Conservation (phyloP, 139 green algal genomes). For the Closterium sp. region DNA sequence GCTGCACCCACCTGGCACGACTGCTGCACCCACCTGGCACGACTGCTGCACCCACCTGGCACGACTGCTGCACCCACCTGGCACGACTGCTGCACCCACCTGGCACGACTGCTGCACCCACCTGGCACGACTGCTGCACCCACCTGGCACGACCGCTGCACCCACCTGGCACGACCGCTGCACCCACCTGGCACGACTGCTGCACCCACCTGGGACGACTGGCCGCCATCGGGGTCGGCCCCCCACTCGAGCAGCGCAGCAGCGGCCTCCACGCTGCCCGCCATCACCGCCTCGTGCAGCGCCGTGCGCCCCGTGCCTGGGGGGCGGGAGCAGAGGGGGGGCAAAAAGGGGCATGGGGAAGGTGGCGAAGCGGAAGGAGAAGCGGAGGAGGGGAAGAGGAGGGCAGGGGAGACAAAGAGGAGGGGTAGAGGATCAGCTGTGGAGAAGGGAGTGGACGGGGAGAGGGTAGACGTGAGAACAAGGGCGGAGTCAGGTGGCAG, state of each 20-base stretch:
- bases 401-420: neutral
- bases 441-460: neutral
- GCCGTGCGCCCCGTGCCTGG: slow-evolving; percentile 9
- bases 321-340: neutral
- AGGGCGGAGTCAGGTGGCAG: neutral
- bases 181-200: too few relatives aligned
- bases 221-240: slow-evolving; percentile 12
- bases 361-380: neutral
- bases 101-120: too few relatives aligned
- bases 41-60: too few relatives aligned
- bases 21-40: too few relatives aligned
- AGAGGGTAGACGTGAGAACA: neutral
- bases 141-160: too few relatives aligned
- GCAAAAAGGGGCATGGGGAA: neutral
- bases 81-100: too few relatives aligned
- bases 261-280: neutral
- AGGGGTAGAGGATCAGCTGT: neutral
- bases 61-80: too few relatives aligned
- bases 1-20: too few relatives aligned
- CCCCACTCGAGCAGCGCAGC: neutral
- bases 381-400: neutral
- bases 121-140: too few relatives aligned
- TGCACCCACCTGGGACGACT: too few relatives aligned
- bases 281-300: slow-evolving; percentile 22
- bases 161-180: too few relatives aligned